Base-by-base conservation (phyloP, 345 rosid genomes). In the Linum lewisii region DNA sequence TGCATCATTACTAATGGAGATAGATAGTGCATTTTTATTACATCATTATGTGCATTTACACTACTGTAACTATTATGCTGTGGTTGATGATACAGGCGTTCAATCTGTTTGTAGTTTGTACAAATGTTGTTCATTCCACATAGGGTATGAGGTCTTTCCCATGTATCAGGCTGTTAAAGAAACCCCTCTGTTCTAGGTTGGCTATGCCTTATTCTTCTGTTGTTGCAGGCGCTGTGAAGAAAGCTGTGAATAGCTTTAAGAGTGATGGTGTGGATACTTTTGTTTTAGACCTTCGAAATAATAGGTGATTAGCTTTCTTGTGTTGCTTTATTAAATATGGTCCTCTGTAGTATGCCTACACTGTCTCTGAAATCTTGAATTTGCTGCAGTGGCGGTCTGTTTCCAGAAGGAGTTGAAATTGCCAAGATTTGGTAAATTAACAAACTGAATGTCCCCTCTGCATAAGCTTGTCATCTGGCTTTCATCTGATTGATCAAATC, bases 341-440 rank as follows among this genome's bases (percentile, higher is more conserved):
- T 49, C 55, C 54, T 59, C 60, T 66, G 66, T 42, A 42, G 15
- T 16, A 11, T 42, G 14, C 34, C 5, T 29, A 58, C 55, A 57
- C 37, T 73, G 23, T 72, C 61, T 77, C 79, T 75, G 74, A 79
- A 64, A 25, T 62, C 70, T 65, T 64, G 45, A 69, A 42, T 75
- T 80, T 76, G 68, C 66, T 82, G 86, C 93, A 92, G 98, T 34
- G 97, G 98, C 5, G 98, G 98, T 61, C 83, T 85, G 55, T 92
- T 92, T 63, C 98, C 98, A 0, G 97, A 92, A 83, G 98, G 95
- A 70, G 79, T 92, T 58, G 95, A 92, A 78, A 88, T 84, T 73
- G 95, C 98, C 65, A 88, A 84, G 70, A 74, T 92, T 49, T 92
- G 98, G 98, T 92, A 74, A 77, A 83, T 68, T 58, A 59, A 53